phyloP scores from a whole-genome alignment of 2,329 filamentous ascomycete genomes.

The Alternaria panax region DNA sequence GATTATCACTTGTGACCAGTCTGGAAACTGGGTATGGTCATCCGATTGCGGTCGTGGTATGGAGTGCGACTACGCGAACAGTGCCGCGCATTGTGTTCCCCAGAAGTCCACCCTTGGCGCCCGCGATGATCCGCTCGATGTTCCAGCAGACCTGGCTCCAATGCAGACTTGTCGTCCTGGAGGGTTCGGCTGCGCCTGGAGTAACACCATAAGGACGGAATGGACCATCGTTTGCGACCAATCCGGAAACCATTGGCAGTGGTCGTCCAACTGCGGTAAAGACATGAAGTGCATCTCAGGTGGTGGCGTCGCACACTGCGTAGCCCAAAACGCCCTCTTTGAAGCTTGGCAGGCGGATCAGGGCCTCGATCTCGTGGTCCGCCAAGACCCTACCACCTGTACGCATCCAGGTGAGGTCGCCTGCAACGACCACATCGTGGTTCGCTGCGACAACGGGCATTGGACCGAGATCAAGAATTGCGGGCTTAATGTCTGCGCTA shows the following conservation, averaged over 20 bases:
- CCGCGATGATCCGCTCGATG: not conserved
- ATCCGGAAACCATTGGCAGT: constrained; percentile 1
- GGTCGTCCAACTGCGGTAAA: constrained; percentile 3
- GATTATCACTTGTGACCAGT: constrained; percentile 1
- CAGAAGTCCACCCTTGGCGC: not conserved
- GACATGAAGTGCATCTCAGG: not conserved
- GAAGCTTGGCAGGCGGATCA: not conserved
- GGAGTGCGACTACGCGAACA: not conserved
- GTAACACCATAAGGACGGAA: not conserved
- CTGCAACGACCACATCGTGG: too few species aligned
- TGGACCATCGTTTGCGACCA: constrained; percentile 6
- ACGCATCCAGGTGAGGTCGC: too few species aligned
- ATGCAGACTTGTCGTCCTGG: not conserved
- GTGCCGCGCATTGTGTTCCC: not conserved
- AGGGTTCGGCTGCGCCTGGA: not conserved
- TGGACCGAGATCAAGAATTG: too few species aligned
- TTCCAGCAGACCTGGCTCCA: not conserved
- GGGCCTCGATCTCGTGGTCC: not conserved
- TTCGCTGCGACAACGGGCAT: too few species aligned
- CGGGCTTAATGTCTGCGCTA: too few species aligned
- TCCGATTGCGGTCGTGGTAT: not conserved
- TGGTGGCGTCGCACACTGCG: constrained; percentile 2
- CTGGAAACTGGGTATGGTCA: constrained; percentile 1
- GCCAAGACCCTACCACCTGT: too few species aligned
- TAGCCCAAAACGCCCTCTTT: not conserved